Evolutionary conservation across 2,329 filamentous ascomycete species (phyloP).

Genomic region (Phyllosticta citriasiana): DNA sequence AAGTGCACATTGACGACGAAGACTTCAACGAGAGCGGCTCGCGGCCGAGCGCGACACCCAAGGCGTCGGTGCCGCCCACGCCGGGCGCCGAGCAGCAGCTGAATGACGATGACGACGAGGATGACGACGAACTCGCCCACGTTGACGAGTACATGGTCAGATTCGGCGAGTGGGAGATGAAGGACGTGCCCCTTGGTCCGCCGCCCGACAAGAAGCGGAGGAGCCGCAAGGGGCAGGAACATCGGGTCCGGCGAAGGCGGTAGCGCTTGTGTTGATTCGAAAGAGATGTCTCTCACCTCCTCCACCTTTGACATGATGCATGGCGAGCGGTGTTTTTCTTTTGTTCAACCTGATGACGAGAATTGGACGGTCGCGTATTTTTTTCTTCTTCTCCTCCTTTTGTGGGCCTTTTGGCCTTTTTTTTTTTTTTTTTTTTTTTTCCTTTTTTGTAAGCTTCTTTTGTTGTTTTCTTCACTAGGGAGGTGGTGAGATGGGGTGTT

Average conservation of each 20-base stretch:
- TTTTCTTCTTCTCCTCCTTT: background rate
- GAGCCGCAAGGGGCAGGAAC: slow-evolving; percentile 6
- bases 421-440: too few relatives aligned
- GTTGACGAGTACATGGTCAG: slow-evolving; percentile 10
- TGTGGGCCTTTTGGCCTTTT: too few relatives aligned
- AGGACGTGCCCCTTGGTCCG: slow-evolving; percentile 6
- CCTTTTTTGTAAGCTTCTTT: background rate
- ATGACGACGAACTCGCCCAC: slow-evolving; percentile 1
- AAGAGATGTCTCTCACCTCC: background rate
- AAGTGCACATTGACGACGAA: slow-evolving; percentile 34
- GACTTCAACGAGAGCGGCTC: slow-evolving; percentile 26
- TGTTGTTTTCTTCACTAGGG: background rate
- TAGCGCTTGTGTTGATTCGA: background rate
- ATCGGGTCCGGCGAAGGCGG: slow-evolving; percentile 7
- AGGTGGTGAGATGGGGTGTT: background rate
- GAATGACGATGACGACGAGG: background rate
- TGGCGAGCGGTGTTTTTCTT: background rate
- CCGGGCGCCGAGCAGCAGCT: background rate
- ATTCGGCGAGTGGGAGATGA: slow-evolving; percentile 9
- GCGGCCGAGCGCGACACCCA: slow-evolving; percentile 16
- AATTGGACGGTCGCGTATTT: background rate
- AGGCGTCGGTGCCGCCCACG: slow-evolving; percentile 9
- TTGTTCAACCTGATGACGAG: background rate
- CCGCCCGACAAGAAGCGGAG: slow-evolving; percentile 9
- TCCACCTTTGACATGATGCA: background rate